Base-by-base conservation (phyloP, 1,284 basidiomycete species). In the Gymnopus androsaceus region DNA sequence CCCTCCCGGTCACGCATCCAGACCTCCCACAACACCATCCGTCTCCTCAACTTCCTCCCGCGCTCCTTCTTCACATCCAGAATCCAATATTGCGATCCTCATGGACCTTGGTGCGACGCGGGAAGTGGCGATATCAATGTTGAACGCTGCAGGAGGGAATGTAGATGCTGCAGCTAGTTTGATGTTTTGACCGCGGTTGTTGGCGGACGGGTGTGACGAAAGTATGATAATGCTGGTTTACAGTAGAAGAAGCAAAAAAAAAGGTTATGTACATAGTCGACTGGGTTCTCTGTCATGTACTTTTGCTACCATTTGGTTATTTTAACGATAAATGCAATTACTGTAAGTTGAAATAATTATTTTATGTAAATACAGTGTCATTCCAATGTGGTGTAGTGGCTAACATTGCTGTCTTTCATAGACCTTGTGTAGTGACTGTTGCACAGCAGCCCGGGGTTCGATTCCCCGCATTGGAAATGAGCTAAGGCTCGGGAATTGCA, bases 91-190 rank as follows among this genome's bases (percentile, higher is more conserved):
- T 51, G 64, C 70, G 25, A 74, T 78, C 9, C 67, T 98, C 9
- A 82, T 93, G 71, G 81, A 79, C 30, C 75, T 96, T 1, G 95
- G 95, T 2, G 91, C 84, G 2, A 75, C 83, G 15, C 77, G 87
- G 55, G 87, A 91, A 48, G 74, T 88, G 28, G 95, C 95, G 0
- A 83, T 93, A 14, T 82, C 81, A 51, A 78, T 88, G 21, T 75
- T 98, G 54, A 83, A 90, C 19, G 90, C 92, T 4, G 82, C 92
- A 1, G 85, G 84, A 1, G 95, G 95, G 1, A 94, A 96, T 66
- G 76, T 95, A 5, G 94, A 98, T 59, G 77, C 91, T 17, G 95
- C 95, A 3, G 95, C 92, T 3, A 93, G 92, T 33, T 74, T 96
- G 70, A 71, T 97, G 49, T 98, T 98, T 69, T 88, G 61, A 67